A percentile compares a stretch with the other conserved stretches of the same genome.
These are phyloP conservation scores for Skeletonema costatum DNA, from an alignment of 108 stramenopile species.

Conservation along the genomic window DNA sequence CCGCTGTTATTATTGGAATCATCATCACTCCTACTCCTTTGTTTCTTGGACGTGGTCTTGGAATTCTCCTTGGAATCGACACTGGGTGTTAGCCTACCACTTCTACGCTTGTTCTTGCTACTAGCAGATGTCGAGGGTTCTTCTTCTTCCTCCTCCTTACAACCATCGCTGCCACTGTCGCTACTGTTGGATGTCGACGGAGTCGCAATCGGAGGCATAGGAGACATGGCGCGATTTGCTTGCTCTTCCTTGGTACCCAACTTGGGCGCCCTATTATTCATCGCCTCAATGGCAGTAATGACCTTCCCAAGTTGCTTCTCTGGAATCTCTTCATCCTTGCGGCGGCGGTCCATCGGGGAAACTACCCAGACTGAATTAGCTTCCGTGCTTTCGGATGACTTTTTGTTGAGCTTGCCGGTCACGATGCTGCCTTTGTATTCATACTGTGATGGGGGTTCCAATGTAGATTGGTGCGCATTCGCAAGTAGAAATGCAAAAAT, in stretches of 20 bases:
- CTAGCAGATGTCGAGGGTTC: background rate
- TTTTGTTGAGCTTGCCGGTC: constrained; percentile 35
- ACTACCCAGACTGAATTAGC: constrained; percentile 35
- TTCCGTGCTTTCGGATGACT: constrained; percentile 11
- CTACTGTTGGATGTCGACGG: constrained; percentile 16
- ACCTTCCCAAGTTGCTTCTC: constrained; percentile 32
- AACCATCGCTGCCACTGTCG: constrained; percentile 3
- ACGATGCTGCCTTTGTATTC: constrained; percentile 40
- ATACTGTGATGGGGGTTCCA: constrained; percentile 6
- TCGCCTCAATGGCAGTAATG: constrained; percentile 18
- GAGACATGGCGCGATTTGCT: background rate
- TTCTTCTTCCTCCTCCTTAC: background rate
- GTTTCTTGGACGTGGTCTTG: background rate
- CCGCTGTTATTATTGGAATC: constrained; percentile 16
- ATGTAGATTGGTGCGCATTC: background rate
- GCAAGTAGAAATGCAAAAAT: constrained; percentile 1
- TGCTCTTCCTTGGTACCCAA: constrained; percentile 5
- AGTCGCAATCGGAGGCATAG: constrained; percentile 1
- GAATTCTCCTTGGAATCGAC: constrained; percentile 13
- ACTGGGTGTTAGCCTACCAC: constrained; percentile 5
- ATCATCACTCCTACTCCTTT: constrained; percentile 34
- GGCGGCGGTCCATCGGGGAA: constrained; percentile 32
- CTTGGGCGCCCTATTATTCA: constrained; percentile 19
- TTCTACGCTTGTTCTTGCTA: constrained; percentile 5
- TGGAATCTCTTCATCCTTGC: constrained; percentile 39